A percentile compares a stretch with the other conserved stretches of the same genome.
phyloP scores from a whole-genome alignment of 2,329 filamentous ascomycete species.

The Pseudocercospora macadamiae region DNA sequence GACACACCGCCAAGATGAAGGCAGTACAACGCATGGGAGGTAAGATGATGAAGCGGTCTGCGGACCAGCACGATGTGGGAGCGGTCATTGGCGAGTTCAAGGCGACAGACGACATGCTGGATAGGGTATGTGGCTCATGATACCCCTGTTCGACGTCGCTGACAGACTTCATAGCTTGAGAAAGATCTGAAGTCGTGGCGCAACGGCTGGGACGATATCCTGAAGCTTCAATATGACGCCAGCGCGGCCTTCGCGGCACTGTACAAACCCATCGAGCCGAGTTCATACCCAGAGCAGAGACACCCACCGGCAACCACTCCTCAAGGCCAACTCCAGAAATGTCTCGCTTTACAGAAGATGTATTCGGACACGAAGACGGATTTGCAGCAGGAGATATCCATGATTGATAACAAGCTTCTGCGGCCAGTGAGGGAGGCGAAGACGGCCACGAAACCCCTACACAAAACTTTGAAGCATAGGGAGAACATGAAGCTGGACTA shows the following conservation, averaged over 20 bases:
- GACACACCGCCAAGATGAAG: constrained; percentile 36
- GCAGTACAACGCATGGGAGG: constrained; percentile 72
- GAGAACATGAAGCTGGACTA: constrained; percentile 82
- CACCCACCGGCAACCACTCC: constrained; percentile 65
- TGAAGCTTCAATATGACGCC: constrained; percentile 68
- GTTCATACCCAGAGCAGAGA: constrained; percentile 55
- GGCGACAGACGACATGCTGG: constrained; percentile 74
- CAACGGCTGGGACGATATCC: constrained; percentile 75
- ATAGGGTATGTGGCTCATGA: constrained; percentile 57
- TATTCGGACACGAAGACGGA: constrained; percentile 74
- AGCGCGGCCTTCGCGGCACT: constrained; percentile 70
- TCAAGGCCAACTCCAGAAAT: constrained; percentile 64
- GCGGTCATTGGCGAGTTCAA: constrained; percentile 78
- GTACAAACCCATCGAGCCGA: constrained; percentile 75
- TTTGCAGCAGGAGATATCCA: constrained; percentile 68
- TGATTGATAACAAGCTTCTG: constrained; percentile 72
- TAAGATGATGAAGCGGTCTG: constrained; percentile 69
- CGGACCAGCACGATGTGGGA: constrained; percentile 76
- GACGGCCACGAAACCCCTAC: constrained; percentile 69
- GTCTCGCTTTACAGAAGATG: constrained; percentile 64
- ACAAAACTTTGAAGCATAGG: constrained; percentile 82
- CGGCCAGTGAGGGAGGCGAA: constrained; percentile 70
- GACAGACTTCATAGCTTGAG: constrained; percentile 61
- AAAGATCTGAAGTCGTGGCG: constrained; percentile 76
- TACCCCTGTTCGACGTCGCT: background rate